These are phyloP conservation scores for Byssothecium circinans DNA, from an alignment of 2,329 filamentous ascomycete species.

Conservation along the genomic window DNA sequence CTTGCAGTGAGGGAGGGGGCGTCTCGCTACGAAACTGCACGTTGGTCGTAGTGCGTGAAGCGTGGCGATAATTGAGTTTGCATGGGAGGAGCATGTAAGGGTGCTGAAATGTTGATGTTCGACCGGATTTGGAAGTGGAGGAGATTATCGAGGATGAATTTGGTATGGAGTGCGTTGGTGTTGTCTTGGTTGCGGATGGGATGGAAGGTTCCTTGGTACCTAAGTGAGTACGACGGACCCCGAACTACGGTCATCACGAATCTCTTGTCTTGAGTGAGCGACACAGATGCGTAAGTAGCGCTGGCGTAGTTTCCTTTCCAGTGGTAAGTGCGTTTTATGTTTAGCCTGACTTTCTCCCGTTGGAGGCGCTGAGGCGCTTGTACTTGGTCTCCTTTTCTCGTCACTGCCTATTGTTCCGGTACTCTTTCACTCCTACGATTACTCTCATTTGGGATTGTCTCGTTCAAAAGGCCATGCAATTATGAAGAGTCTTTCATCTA, in stretches of 20 bases:
- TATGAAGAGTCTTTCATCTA: conserved; percentile 9
- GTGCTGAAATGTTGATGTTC: background rate
- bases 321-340: too few species aligned
- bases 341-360: too few species aligned
- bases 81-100: background rate
- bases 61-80: conserved; percentile 3
- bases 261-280: background rate
- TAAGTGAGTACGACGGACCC: conserved; percentile 1
- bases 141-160: conserved; percentile 1
- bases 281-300: background rate
- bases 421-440: background rate
- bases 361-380: too few species aligned
- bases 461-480: too few species aligned
- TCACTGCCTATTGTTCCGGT: too few species aligned
- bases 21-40: too few species aligned
- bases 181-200: background rate
- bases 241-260: background rate
- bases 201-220: conserved; percentile 1
- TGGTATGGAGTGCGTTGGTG: background rate
- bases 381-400: too few species aligned
- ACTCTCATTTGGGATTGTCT: background rate
- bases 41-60: too few species aligned
- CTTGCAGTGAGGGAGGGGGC: too few species aligned
- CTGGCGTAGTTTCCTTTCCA: background rate
- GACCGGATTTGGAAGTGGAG: background rate